Evolutionary conservation across 2,329 filamentous ascomycete genomes (phyloP).

Genomic region (Meredithiella fracta): DNA sequence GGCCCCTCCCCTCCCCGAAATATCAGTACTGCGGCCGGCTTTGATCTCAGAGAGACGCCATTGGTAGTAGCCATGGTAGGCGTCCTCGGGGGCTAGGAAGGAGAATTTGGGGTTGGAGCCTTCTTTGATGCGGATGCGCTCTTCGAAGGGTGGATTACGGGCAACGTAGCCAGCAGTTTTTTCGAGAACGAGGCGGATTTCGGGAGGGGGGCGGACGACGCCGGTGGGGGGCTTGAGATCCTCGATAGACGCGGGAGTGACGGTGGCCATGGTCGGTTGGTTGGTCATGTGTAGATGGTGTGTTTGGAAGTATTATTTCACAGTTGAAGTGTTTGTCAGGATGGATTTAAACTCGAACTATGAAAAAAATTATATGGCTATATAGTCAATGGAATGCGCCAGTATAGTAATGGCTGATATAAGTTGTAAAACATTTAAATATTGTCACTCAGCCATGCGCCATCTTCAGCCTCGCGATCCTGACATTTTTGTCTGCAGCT

Average conservation of each 20-base stretch:
- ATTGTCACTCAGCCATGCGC: background rate
- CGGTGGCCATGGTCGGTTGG: background rate
- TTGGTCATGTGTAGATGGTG: background rate
- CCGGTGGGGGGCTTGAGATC: slow-evolving; percentile 65
- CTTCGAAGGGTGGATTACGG: slow-evolving; percentile 53
- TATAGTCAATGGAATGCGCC: background rate
- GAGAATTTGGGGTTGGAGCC: slow-evolving; percentile 76
- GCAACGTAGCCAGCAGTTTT: slow-evolving; percentile 90
- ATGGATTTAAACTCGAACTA: background rate
- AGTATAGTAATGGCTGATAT: background rate
- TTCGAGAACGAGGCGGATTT: slow-evolving; percentile 71
- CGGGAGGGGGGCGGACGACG: slow-evolving; percentile 75
- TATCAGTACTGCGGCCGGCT: slow-evolving; percentile 62
- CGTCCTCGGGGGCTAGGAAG: slow-evolving; percentile 64
- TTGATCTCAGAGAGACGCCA: slow-evolving; percentile 82
- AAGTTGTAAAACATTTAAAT: too few relatives aligned
- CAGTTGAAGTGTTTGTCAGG: background rate
- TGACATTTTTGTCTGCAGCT: background rate
- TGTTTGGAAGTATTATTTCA: background rate
- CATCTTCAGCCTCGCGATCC: slow-evolving; percentile 2
- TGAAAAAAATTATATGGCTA: too few relatives aligned
- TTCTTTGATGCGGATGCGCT: slow-evolving; percentile 73
- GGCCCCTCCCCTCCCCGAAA: slow-evolving; percentile 58
- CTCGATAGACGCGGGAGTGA: slow-evolving; percentile 28
- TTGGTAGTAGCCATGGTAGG: slow-evolving; percentile 75